phyloP scores from a whole-genome alignment of 306 rosid genomes.

The Carpinus viminea region DNA sequence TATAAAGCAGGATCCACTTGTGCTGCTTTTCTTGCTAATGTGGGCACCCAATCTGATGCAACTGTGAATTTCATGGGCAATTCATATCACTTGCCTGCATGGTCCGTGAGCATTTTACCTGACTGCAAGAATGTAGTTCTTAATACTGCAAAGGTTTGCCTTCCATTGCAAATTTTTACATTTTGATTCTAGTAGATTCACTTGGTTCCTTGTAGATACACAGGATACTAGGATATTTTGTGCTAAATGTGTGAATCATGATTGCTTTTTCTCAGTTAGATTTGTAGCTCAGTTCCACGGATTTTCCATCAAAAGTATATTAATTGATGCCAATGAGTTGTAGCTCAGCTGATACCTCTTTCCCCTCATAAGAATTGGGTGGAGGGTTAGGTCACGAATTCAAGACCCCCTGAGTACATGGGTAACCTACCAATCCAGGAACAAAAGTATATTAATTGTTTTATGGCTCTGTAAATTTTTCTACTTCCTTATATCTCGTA shows the following conservation, averaged over 20 bases:
- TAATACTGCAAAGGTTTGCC: constrained; percentile 92
- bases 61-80: constrained; percentile 71
- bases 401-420: too few relatives aligned
- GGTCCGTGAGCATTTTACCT: constrained; percentile 98
- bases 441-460: too few relatives aligned
- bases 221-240: not conserved
- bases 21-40: constrained; percentile 86
- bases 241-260: not conserved
- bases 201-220: not conserved
- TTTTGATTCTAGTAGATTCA: not conserved
- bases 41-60: constrained; percentile 60
- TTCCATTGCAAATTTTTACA: not conserved
- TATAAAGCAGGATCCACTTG: constrained; percentile 70
- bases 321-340: not conserved
- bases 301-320: not conserved
- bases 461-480: not conserved
- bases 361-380: too few relatives aligned
- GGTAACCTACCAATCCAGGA: too few relatives aligned
- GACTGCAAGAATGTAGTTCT: constrained; percentile 91
- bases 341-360: too few relatives aligned
- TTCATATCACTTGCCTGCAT: constrained; percentile 79
- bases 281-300: not conserved
- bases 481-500: not conserved
- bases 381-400: too few relatives aligned
- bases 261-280: constrained; percentile 1